phyloP scores from a whole-genome alignment of 805 yeast genomes.

The Danielia oregonensis region DNA sequence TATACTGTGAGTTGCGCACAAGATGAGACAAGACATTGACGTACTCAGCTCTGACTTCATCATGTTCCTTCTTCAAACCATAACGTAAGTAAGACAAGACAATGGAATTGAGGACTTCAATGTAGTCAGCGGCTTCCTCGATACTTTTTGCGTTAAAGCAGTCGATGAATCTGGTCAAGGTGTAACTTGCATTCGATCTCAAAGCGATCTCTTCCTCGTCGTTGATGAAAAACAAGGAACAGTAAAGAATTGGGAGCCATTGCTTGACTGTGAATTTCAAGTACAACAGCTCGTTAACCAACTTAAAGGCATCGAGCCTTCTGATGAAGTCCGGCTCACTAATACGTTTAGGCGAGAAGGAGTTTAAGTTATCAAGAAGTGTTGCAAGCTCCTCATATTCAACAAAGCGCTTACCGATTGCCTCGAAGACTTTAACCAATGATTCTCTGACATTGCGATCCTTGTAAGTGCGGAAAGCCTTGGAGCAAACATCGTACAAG shows the following conservation, averaged over 20 bases:
- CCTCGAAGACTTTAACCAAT: slow-evolving; percentile 55
- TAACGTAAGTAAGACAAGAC: slow-evolving; percentile 62
- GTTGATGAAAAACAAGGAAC: slow-evolving; percentile 64
- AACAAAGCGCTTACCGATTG: slow-evolving; percentile 52
- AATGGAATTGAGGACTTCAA: slow-evolving; percentile 45
- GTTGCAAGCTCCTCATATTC: slow-evolving; percentile 41
- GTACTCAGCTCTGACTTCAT: slow-evolving; percentile 68
- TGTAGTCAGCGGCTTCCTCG: slow-evolving; percentile 24
- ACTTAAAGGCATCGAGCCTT: slow-evolving; percentile 63
- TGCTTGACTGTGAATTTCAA: slow-evolving; percentile 44
- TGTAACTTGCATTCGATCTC: slow-evolving; percentile 69
- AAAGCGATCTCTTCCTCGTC: slow-evolving; percentile 79
- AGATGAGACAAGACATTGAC: slow-evolving; percentile 62
- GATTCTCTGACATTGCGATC: slow-evolving; percentile 62
- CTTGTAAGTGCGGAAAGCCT: slow-evolving; percentile 53
- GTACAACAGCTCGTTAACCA: slow-evolving; percentile 56
- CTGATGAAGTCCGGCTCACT: slow-evolving; percentile 78
- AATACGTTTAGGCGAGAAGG: slow-evolving; percentile 58
- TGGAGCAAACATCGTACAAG: slow-evolving; percentile 49
- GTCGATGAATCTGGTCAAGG: slow-evolving; percentile 65
- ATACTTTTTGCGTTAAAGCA: slow-evolving; percentile 30
- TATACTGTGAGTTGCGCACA: slow-evolving; percentile 44
- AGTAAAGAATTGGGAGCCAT: slow-evolving; percentile 78
- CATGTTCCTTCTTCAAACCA: slow-evolving; percentile 60
- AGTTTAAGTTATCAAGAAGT: slow-evolving; percentile 63